Conservation (phyloP, 1,284 basidiomycete species). For the Xerocomus minutiporus region DNA sequence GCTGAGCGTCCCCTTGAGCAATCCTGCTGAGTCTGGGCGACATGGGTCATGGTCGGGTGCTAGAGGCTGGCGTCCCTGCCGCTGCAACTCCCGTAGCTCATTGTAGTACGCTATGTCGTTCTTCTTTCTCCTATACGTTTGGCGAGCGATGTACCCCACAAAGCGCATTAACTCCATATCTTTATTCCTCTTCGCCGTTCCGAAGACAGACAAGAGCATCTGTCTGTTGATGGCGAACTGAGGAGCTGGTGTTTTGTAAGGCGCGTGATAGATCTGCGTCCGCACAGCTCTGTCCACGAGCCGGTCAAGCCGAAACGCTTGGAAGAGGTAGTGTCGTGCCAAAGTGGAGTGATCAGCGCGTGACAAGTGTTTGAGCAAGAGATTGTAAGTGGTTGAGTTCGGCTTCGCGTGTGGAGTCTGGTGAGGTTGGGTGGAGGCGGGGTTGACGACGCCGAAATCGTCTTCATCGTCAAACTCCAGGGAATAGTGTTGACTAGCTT, state of each 20-base stretch:
- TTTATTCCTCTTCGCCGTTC: conserved; percentile 53
- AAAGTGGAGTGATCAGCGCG: conserved; percentile 45
- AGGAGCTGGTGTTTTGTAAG: conserved; percentile 42
- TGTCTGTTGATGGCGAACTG: conserved; percentile 49
- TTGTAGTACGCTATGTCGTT: conserved; percentile 43
- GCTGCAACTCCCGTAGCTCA: conserved; percentile 25
- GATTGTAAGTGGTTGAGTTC: conserved; percentile 66
- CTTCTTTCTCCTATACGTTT: conserved; percentile 43
- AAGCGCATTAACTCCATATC: conserved; percentile 55
- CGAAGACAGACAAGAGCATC: conserved; percentile 53
- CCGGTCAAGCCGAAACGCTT: conserved; percentile 51
- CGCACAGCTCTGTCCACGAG: conserved; percentile 32
- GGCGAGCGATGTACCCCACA: conserved; percentile 43
- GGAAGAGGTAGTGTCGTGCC: conserved; percentile 65
- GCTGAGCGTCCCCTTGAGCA: not conserved
- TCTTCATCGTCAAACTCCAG: conserved; percentile 63
- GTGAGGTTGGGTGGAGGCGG: conserved; percentile 35
- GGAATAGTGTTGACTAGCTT: conserved; percentile 42
- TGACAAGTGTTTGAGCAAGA: conserved; percentile 56
- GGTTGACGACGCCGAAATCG: conserved; percentile 49
- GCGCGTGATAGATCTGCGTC: conserved; percentile 22
- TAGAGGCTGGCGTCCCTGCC: conserved; percentile 21
- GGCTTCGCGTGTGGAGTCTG: conserved; percentile 49
- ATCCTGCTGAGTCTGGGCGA: conserved; percentile 1
- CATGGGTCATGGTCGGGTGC: conserved; percentile 25